Evolutionary conservation across 495 filamentous ascomycete species (phyloP).

Genomic region (Talaromyces borbonicus): DNA sequence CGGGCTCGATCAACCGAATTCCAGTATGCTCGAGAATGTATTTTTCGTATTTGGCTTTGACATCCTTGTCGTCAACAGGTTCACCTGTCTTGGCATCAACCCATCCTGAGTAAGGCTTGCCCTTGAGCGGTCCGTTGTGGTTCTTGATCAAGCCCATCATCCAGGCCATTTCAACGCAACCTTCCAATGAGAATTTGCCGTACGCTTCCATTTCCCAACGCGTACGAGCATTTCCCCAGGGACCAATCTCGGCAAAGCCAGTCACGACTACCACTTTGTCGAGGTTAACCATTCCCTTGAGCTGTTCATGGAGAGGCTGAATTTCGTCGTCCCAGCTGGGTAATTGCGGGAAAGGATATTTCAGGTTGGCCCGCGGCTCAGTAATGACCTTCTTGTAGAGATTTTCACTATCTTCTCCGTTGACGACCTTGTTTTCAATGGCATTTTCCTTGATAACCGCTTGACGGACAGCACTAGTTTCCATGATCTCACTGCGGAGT

Average conservation of each 20-base stretch:
- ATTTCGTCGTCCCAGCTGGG: constrained; percentile 89
- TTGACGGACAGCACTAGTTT: constrained; percentile 86
- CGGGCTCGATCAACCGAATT: constrained; percentile 95
- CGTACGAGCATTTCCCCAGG: constrained; percentile 96
- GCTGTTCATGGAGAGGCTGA: constrained; percentile 71
- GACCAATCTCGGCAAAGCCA: constrained; percentile 91
- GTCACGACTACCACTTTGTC: constrained; percentile 97
- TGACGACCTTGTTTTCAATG: constrained; percentile 94
- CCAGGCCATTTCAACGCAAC: constrained; percentile 99
- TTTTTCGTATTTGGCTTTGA: constrained; percentile 95
- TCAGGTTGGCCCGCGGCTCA: constrained; percentile 93
- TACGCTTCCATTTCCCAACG: constrained; percentile 99
- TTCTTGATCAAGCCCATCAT: constrained; percentile 99
- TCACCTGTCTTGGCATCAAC: constrained; percentile 90
- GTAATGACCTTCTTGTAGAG: constrained; percentile 91
- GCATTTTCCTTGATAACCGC: constrained; percentile 93
- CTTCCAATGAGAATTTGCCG: constrained; percentile 93
- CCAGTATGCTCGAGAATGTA: constrained; percentile 92
- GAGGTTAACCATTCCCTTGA: constrained; percentile 97
- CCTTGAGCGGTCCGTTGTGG: constrained; percentile 96
- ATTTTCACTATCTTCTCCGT: constrained; percentile 82
- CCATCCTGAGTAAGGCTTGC: constrained; percentile 94
- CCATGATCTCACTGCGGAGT: constrained; percentile 82
- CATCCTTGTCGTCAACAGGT: constrained; percentile 94
- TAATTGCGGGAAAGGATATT: constrained; percentile 82